Percentiles rank a stretch among this genome's conserved stretches.
These are phyloP conservation scores for Reutealis trisperma DNA, from an alignment of 345 rosid species.

Conservation along the genomic window DNA sequence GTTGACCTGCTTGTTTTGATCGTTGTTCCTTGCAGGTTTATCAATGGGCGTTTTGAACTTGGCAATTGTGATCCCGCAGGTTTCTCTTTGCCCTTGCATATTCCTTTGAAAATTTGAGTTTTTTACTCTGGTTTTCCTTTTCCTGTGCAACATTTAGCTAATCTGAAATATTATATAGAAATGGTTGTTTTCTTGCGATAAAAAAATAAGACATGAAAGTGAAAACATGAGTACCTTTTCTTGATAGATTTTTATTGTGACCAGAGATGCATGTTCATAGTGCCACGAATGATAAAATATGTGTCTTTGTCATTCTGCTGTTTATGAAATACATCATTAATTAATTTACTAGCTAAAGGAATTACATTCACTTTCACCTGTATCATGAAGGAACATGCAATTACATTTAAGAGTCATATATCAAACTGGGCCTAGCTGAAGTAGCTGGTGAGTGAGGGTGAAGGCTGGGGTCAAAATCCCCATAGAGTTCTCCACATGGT, in stretches of 20 bases:
- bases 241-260: neutral
- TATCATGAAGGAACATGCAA: slow-evolving; percentile 4
- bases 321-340: neutral
- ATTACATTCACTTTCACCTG: neutral
- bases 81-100: slow-evolving; percentile 22
- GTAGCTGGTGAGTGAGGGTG: neutral
- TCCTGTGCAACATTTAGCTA: neutral
- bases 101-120: slow-evolving; percentile 1
- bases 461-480: neutral
- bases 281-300: neutral
- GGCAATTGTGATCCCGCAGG: slow-evolving; percentile 98
- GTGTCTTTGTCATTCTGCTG: neutral
- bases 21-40: slow-evolving; percentile 59
- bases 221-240: neutral
- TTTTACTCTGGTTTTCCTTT: neutral
- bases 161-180: neutral
- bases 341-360: neutral
- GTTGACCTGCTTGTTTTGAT: slow-evolving; percentile 22
- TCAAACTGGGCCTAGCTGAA: neutral
- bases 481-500: neutral
- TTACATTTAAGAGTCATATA: neutral
- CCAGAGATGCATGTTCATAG: neutral
- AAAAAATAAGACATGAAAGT: neutral
- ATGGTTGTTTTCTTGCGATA: neutral
- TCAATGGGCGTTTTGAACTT: slow-evolving; percentile 95